These are phyloP conservation scores for Triangularia setosa DNA, from an alignment of 2,329 filamentous ascomycete genomes.

Conservation along the genomic window DNA sequence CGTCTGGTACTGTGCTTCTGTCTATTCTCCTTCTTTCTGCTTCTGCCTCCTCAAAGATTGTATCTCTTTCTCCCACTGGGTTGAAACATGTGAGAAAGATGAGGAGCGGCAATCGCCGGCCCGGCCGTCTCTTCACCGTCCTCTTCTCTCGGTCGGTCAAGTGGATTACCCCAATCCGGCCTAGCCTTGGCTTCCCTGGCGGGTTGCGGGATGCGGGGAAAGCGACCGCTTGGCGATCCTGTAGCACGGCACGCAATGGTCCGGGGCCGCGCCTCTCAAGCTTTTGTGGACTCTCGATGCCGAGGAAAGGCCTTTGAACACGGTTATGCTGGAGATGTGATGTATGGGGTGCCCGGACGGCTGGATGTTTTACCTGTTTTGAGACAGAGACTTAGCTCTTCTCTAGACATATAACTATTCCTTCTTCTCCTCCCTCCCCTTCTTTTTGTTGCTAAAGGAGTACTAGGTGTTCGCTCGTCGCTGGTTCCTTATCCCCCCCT, in stretches of 20 bases:
- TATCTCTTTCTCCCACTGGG: background rate
- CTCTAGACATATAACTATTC: background rate
- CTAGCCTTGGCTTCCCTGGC: background rate
- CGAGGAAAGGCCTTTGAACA: background rate
- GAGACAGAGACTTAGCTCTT: background rate
- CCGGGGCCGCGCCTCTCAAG: background rate
- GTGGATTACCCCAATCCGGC: background rate
- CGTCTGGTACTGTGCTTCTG: background rate
- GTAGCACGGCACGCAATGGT: background rate
- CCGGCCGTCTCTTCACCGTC: background rate
- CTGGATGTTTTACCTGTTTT: slow-evolving; percentile 10
- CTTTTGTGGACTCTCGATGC: background rate
- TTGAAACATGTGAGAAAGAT: background rate
- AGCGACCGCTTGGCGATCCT: background rate
- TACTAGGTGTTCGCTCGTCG: background rate
- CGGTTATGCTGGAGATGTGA: background rate
- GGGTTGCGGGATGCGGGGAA: background rate
- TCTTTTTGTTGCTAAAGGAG: background rate
- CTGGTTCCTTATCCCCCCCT: background rate
- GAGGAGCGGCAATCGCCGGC: background rate
- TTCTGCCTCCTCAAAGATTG: too few species aligned
- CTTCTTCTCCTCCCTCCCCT: background rate
- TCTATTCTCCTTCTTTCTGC: background rate
- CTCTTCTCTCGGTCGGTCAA: background rate
- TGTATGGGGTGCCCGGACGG: slow-evolving; percentile 18